Base-by-base conservation (phyloP, 441 rosid genomes). In the Mallotus japonicus region DNA sequence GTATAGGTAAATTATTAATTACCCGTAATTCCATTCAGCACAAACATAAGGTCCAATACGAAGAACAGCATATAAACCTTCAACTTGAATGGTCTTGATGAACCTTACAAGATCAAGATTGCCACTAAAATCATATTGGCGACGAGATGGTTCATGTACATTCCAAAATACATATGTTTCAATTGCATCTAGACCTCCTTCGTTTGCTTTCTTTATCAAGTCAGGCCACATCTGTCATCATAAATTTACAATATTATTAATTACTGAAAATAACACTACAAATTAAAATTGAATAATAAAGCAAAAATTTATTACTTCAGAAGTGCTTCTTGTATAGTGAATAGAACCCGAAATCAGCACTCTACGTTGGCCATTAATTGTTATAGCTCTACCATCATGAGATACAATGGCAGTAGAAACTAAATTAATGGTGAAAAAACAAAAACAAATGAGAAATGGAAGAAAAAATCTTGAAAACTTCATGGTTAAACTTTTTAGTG, bases 131-230 rank as follows among this genome's bases (percentile, higher is more conserved):
- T 85, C 78, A 62, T 82, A 85, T 59, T 84, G 78, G 37, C 90
- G 93, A 32, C 84, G 85, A 70, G 79, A 77, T 2, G 92, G 96
- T 77, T 92, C 95, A 73, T 92, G 96, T 22, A 88, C 77, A 80
- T 90, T 89, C 97, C 94, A 92, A 61, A 92, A 92, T 0, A 90
- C 92, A 32, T 88, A 92, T 22, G 96, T 92, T 70, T 89, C 93
- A 76, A 92, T 76, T 54, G 88, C 95, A 79, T 90, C 88, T 46
- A 92, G 49, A 3, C 96, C 97, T 63, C 94, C 97, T 56, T 81
- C 85, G 60, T 87, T 92, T 3, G 93, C 84, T 81, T 92, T 90
- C 78, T 67, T 83, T 19, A 92, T 78, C 51, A 92, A 74, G 53
- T 83, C 89, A 63, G 81, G 86, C 96, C 96, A 92, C 96, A 89